Evolutionary conservation across 2,329 filamentous ascomycete genomes (phyloP), one percentile per base, ranked within the genome.

Genomic region (Achaetomium macrosporum): DNA sequence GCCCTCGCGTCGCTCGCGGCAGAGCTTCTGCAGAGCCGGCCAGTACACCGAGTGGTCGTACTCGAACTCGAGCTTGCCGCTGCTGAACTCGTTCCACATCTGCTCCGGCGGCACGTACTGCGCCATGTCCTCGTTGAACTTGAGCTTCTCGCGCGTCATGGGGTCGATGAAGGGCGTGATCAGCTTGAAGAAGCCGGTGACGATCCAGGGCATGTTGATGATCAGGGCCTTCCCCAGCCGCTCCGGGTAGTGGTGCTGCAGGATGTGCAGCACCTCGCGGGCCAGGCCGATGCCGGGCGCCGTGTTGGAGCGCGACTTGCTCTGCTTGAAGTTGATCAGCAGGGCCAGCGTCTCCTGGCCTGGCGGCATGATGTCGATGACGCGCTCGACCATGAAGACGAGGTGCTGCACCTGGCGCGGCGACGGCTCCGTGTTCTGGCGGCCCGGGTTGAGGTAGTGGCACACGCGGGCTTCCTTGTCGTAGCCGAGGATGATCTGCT

Each of bases 131-230:
- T 96, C 90, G 75, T 97, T 96, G 78, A 96, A 96, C 74, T 93
- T 95, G 74, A 99, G 84, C 77, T 99, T 99, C 65, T 93, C 84
- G 54, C 88, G 84, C 10, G 93, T 99, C 63, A 91, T 75, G 8
- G 93, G 93, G 70, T 99, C 93, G 72, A 99, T 96, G 72, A 99
- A 96, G 37, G 92, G 90, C 5, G 84, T 90, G 71, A 99, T 91
- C 63, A 96, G 75, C 72, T 95, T 96, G 79, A 97, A 95, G 78
- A 99, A 99, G 47, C 88, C 88, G 69, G 82, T 85, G 56, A 97
- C 88, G 58, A 95, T 80, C 83, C 89, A 96, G 0, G 92, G 92
- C 45, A 96, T 81, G 61, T 97, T 95, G 60, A 91, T 88, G 57
- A 97, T 89, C 63, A 97, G 77, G 4, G 92, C 91, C 63, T 87